phyloP scores from a whole-genome alignment of 306 rosid genomes.

The Rosa persica region DNA sequence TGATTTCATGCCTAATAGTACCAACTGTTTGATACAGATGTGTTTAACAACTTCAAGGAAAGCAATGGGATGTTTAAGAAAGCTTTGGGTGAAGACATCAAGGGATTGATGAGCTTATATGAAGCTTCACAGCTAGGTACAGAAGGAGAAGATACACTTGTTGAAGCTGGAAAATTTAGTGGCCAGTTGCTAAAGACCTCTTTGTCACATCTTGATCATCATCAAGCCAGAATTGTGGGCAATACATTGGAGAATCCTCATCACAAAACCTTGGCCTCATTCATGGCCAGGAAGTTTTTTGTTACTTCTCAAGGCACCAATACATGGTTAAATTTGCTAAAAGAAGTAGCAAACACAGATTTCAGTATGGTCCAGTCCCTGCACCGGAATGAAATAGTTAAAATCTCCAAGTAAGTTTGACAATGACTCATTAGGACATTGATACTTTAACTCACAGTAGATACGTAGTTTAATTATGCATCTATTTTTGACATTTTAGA shows the following conservation, averaged over 20 bases:
- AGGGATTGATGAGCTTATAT: conserved; percentile 33
- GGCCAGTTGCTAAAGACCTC: conserved; percentile 5
- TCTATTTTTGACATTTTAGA: conserved; percentile 17
- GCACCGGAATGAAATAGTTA: conserved; percentile 42
- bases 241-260: conserved; percentile 49
- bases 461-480: too few relatives aligned
- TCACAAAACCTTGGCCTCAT: conserved; percentile 52
- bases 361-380: conserved; percentile 29
- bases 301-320: conserved; percentile 17
- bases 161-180: conserved; percentile 33
- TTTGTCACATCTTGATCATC: not conserved
- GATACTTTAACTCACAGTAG: not conserved
- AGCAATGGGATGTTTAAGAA: conserved; percentile 16
- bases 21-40: not conserved
- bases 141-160: conserved; percentile 29
- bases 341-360: conserved; percentile 47
- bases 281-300: conserved; percentile 39
- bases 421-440: not conserved
- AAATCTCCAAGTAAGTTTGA: conserved; percentile 39
- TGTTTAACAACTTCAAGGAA: conserved; percentile 30
- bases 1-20: too few relatives aligned
- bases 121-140: conserved; percentile 40
- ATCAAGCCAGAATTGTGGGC: conserved; percentile 16
- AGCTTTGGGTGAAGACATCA: conserved; percentile 12
- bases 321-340: conserved; percentile 40